These are phyloP conservation scores for Hericium alpestre DNA, from an alignment of 768 basidiomycete genomes.

Conservation along the genomic window DNA sequence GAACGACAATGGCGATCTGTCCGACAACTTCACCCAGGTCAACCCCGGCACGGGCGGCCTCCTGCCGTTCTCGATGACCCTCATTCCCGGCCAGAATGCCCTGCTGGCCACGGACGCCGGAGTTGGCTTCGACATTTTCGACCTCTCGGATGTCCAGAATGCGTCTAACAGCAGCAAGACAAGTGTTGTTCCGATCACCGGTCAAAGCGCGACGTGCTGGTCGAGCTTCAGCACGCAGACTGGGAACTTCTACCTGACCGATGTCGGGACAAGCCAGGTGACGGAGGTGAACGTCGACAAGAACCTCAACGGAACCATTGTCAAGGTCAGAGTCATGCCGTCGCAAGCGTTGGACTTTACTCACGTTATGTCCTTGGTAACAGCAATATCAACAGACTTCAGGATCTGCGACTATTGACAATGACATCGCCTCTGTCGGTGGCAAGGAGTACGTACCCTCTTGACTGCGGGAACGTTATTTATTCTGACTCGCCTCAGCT, in stretches of 20 bases:
- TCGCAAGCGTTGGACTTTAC: background rate
- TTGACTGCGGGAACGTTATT: background rate
- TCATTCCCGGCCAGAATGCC: constrained; percentile 21
- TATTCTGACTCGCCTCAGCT: constrained; percentile 19
- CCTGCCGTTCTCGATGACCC: constrained; percentile 38
- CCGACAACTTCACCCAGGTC: constrained; percentile 27
- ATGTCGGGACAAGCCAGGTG: constrained; percentile 18
- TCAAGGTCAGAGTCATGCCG: constrained; percentile 22
- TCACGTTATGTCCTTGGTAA: background rate
- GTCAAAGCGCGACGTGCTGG: constrained; percentile 23
- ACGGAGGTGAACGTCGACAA: constrained; percentile 38
- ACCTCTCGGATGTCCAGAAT: constrained; percentile 13
- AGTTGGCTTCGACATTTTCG: constrained; percentile 21
- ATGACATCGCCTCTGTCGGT: constrained; percentile 20
- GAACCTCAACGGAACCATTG: constrained; percentile 34
- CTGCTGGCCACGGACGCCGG: constrained; percentile 20
- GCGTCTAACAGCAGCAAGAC: constrained; percentile 19
- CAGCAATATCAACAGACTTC: constrained; percentile 15
- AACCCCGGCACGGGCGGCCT: constrained; percentile 30
- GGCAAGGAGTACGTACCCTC: constrained; percentile 18
- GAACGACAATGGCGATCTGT: constrained; percentile 32
- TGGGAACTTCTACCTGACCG: constrained; percentile 23
- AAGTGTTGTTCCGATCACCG: constrained; percentile 16
- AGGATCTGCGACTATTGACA: constrained; percentile 19
- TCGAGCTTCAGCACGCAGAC: constrained; percentile 19